Evolutionary conservation across 371 early-diverging fungal species (phyloP).

Genomic region (Mortierella sp.): DNA sequence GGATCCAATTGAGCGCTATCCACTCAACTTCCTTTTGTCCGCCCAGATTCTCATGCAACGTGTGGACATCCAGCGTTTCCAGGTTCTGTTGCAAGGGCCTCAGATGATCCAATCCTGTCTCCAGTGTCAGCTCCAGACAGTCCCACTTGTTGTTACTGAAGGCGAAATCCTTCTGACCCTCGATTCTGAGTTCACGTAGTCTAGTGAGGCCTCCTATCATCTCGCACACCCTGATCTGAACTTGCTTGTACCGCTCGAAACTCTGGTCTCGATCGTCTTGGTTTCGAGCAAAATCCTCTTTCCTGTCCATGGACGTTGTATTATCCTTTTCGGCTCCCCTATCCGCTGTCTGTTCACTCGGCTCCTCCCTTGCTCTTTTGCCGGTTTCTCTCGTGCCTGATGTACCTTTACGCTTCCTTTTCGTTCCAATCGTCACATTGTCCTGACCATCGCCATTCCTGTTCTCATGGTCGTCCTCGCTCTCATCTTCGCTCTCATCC

Average conservation of each 20-base stretch:
- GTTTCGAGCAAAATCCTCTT: background rate
- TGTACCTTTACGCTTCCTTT: no score
- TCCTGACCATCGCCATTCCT: no score
- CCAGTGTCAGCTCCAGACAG: conserved; percentile 21
- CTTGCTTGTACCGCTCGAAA: no score
- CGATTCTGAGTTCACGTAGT: conserved; percentile 23
- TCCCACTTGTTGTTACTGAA: conserved; percentile 7
- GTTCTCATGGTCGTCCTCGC: background rate
- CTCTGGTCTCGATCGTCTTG: conserved; percentile 2
- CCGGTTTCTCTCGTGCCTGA: no score
- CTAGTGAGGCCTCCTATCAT: conserved; percentile 24
- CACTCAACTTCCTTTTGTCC: conserved; percentile 28
- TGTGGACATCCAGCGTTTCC: conserved; percentile 14
- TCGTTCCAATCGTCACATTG: no score
- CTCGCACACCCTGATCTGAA: conserved; percentile 13
- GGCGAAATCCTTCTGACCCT: conserved; percentile 12
- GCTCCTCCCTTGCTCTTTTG: no score
- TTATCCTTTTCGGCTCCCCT: no score
- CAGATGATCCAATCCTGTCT: conserved; percentile 24
- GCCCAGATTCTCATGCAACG: conserved; percentile 16
- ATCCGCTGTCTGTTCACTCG: no score
- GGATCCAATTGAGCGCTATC: conserved; percentile 31
- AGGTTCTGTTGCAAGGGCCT: conserved; percentile 15
- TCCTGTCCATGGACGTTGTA: background rate
- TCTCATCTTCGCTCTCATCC: no score